Conservation (phyloP, 768 basidiomycete genomes). For the Leccinum arenicola region DNA sequence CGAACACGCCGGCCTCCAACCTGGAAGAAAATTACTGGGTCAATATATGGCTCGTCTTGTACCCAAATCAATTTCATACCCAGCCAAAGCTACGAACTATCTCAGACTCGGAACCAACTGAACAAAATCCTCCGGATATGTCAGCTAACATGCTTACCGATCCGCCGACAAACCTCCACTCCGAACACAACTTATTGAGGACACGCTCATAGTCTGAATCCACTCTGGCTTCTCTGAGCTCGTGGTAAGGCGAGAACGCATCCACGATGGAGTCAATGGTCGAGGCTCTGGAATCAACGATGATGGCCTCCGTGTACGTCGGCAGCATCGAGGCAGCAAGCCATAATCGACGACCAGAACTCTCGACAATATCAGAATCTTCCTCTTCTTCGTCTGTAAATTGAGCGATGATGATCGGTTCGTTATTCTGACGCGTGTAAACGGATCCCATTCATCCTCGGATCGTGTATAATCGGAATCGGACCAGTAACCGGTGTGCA, state of each 20-base stretch:
- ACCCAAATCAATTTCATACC: conserved; percentile 34
- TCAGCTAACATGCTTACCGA: conserved; percentile 38
- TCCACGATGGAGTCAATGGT: conserved; percentile 41
- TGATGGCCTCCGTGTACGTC: conserved; percentile 42
- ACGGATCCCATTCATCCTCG: conserved; percentile 20
- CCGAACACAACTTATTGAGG: conserved; percentile 46
- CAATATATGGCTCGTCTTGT: not conserved
- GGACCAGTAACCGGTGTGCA: conserved; percentile 23
- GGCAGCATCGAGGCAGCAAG: conserved; percentile 40
- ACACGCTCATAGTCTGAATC: conserved; percentile 52
- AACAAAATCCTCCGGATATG: not conserved
- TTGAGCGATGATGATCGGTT: conserved; percentile 22
- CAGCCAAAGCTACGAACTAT: conserved; percentile 59
- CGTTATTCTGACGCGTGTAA: conserved; percentile 11
- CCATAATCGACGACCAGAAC: conserved; percentile 24
- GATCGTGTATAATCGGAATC: conserved; percentile 17
- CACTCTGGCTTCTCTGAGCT: conserved; percentile 39
- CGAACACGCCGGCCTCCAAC: conserved; percentile 58
- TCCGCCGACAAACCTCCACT: conserved; percentile 68
- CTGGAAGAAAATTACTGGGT: conserved; percentile 16
- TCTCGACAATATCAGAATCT: not conserved
- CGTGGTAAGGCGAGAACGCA: conserved; percentile 54
- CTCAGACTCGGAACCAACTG: conserved; percentile 2
- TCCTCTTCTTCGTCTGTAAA: conserved; percentile 16
- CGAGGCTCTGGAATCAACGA: conserved; percentile 25